Evolutionary conservation across 768 basidiomycete genomes (phyloP).

Genomic region (Cystofilobasidium macerans): DNA sequence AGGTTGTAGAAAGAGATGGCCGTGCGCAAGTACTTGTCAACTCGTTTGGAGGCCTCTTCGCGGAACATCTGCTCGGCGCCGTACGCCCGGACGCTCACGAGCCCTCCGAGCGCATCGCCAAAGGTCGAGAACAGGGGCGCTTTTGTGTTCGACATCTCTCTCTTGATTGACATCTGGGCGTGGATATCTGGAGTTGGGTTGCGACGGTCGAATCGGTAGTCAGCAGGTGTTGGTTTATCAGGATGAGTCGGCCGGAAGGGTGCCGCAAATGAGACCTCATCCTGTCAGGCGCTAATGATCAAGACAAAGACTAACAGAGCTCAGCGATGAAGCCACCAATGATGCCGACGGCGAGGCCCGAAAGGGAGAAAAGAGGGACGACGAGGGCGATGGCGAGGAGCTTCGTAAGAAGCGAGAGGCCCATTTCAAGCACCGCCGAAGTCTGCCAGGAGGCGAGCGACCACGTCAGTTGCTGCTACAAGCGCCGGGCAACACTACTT

Average conservation of each 20-base stretch:
- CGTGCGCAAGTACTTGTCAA: slow-evolving; percentile 44
- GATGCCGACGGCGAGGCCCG: slow-evolving; percentile 41
- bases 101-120: slow-evolving; percentile 51
- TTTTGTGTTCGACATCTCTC: slow-evolving; percentile 48
- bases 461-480: background rate
- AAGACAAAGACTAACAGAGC: slow-evolving; percentile 13
- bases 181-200: slow-evolving; percentile 47
- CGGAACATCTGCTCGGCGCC: slow-evolving; percentile 45
- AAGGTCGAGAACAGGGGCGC: slow-evolving; percentile 47
- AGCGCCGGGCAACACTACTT: background rate
- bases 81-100: slow-evolving; percentile 55
- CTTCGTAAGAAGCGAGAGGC: slow-evolving; percentile 41
- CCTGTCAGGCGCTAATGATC: background rate
- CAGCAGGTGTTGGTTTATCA: background rate
- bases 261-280: background rate
- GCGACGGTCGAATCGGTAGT: no score
- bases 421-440: slow-evolving; percentile 32
- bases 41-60: slow-evolving; percentile 43
- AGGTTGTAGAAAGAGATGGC: slow-evolving; percentile 41
- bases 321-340: slow-evolving; percentile 21
- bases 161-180: slow-evolving; percentile 48
- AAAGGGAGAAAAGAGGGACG: slow-evolving; percentile 45
- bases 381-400: slow-evolving; percentile 44
- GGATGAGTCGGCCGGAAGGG: no score
- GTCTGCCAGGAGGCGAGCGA: background rate